Base-by-base conservation (phyloP, 148 eudicot genomes). In the Fagopyrum homotropicum region DNA sequence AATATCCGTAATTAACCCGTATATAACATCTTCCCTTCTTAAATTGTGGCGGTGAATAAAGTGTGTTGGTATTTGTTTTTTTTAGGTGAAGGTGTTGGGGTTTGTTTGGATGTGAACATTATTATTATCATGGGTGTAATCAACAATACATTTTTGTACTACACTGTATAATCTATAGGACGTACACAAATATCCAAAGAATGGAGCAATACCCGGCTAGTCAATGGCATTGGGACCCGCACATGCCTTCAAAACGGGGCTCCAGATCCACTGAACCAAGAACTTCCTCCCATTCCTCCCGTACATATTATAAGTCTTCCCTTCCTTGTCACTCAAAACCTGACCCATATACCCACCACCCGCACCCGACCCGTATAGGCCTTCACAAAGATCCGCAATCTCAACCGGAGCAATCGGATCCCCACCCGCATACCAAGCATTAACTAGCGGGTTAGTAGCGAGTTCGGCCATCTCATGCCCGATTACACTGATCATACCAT, bases 381-480 rank as follows among this genome's bases (percentile, higher is more conserved):
- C 98, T 70, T 92, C 93, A 35, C 98, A 94, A 78, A 94, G 71
- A 79, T 94, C 98, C 76, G 91, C 97, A 0, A 94, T 94, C 84
- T 94, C 98, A 0, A 97, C 92, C 9, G 98, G 97, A 1, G 98
- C 96, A 10, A 90, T 88, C n/a, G 98, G 98, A 68, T 94, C 98
- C 75, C 88, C 98, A 0, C 98, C 98, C 0, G 98, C 98, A 51
- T 94, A 94, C 97, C 97, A 94, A 6, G 98, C 98, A 64, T 94
- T 94, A 5, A 91, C 81, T 66, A 94, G 54, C 46, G 98, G 98
- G 79, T 94, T 94, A 2, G 96, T 81, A 12, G 96, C 80, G 2
- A 94, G 78, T 85, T 94, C 98, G 4, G 98, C 98, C 11, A 94
- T 82, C 73, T 94, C 98, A 69, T 94, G 98, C 0, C 75, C 97